These are phyloP conservation scores for Hypomontagnella submonticulosa DNA, from an alignment of 495 filamentous ascomycete genomes.

Conservation along the genomic window DNA sequence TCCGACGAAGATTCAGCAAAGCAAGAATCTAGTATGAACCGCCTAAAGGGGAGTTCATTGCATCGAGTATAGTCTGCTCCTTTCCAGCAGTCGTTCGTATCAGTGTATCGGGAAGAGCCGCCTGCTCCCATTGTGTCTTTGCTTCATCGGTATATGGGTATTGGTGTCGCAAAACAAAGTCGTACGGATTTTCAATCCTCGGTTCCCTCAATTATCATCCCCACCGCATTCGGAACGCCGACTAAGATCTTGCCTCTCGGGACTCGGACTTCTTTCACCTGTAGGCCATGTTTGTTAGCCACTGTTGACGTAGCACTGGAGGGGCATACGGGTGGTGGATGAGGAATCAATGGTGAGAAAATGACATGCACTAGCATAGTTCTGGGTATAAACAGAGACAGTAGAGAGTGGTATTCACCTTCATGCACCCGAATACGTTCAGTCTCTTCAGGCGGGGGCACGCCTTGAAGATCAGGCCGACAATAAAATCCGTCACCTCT, in stretches of 20 bases:
- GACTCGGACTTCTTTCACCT: conserved; percentile 72
- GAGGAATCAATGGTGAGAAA: too few relatives aligned
- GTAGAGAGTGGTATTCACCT: conserved; percentile 44
- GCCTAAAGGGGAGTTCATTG: too few relatives aligned
- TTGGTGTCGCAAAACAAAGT: not conserved
- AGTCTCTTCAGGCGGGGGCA: conserved; percentile 79
- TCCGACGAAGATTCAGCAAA: too few relatives aligned
- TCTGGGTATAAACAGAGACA: not conserved
- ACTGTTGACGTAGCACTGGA: not conserved
- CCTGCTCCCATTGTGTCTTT: too few relatives aligned
- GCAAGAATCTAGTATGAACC: too few relatives aligned
- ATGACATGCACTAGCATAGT: too few relatives aligned
- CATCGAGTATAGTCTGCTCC: too few relatives aligned
- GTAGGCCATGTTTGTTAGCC: conserved; percentile 34
- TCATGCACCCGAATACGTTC: conserved; percentile 87
- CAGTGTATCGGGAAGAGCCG: too few relatives aligned
- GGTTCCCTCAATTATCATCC: conserved; percentile 64
- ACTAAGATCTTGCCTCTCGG: conserved; percentile 80
- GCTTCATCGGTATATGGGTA: not conserved
- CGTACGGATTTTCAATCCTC: conserved; percentile 36
- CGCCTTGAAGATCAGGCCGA: conserved; percentile 75
- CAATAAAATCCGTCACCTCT: conserved; percentile 76
- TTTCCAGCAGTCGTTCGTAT: too few relatives aligned
- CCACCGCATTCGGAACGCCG: conserved; percentile 74
- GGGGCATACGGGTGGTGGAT: too few relatives aligned